Evolutionary conservation across 352 stramenopile genomes (phyloP).

Genomic region (Thalassiosira mediterranea): DNA sequence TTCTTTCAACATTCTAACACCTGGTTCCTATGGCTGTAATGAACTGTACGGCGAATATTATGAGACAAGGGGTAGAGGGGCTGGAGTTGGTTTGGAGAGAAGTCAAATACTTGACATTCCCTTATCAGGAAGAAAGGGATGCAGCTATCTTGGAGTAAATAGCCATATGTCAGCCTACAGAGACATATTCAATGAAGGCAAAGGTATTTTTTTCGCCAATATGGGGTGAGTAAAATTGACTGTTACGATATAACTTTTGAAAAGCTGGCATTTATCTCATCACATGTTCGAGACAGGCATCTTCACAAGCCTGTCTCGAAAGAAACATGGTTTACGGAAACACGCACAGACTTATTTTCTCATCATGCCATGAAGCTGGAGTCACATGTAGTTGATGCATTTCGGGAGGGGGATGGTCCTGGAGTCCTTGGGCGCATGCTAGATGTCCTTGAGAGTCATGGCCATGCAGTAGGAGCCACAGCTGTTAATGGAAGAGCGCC

Average conservation of each 20-base stretch:
- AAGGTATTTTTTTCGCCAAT: slow-evolving; percentile 64
- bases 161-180: slow-evolving; percentile 42
- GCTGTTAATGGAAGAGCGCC: slow-evolving; percentile 37
- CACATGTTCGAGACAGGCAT: slow-evolving; percentile 11
- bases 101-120: slow-evolving; percentile 57
- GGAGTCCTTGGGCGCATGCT: slow-evolving; percentile 65
- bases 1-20: slow-evolving; percentile 72
- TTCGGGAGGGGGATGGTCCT: slow-evolving; percentile 53
- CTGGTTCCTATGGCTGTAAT: slow-evolving; percentile 29
- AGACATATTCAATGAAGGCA: slow-evolving; percentile 61
- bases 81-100: slow-evolving; percentile 50
- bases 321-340: slow-evolving; percentile 60
- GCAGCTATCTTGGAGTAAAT: slow-evolving; percentile 64
- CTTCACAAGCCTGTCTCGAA: slow-evolving; percentile 71
- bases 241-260: neutral
- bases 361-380: slow-evolving; percentile 70
- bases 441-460: slow-evolving; percentile 56
- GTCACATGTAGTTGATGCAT: slow-evolving; percentile 62
- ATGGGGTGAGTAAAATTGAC: slow-evolving; percentile 32
- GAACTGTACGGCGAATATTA: slow-evolving; percentile 52
- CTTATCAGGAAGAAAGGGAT: slow-evolving; percentile 41
- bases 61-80: slow-evolving; percentile 21
- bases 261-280: neutral
- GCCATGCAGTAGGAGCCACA: slow-evolving; percentile 48
- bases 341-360: slow-evolving; percentile 65